Conservation (phyloP, 805 yeast species). For the Blastobotrys terrestris region DNA sequence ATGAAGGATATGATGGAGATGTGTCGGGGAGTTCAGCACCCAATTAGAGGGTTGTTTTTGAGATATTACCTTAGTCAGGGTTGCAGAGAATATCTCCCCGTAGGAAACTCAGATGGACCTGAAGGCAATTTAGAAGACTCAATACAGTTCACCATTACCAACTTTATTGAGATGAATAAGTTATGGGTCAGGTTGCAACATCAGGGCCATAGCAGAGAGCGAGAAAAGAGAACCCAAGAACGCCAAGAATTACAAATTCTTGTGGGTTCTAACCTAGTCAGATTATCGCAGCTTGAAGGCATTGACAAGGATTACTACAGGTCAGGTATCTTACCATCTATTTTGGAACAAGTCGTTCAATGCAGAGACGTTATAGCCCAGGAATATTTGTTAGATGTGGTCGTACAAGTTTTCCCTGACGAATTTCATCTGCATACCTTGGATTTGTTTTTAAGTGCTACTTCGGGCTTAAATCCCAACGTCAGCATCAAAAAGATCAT, state of each 20-base stretch:
- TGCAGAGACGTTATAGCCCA: slow-evolving; percentile 91
- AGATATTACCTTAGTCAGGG: slow-evolving; percentile 85
- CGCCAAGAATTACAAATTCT: slow-evolving; percentile 84
- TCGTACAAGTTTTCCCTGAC: slow-evolving; percentile 92
- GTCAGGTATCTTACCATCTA: slow-evolving; percentile 60
- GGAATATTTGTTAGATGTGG: slow-evolving; percentile 82
- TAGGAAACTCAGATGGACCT: slow-evolving; percentile 24
- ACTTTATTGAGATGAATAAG: slow-evolving; percentile 96
- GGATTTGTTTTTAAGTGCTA: slow-evolving; percentile 56
- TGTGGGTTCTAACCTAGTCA: slow-evolving; percentile 87
- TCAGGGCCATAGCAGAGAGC: slow-evolving; percentile 85
- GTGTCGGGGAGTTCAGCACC: slow-evolving; percentile 96
- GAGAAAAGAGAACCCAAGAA: slow-evolving; percentile 66
- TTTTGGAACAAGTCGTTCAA: slow-evolving; percentile 85
- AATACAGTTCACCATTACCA: slow-evolving; percentile 71
- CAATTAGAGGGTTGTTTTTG: slow-evolving; percentile 83
- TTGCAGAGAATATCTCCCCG: slow-evolving; percentile 60
- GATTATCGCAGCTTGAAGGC: slow-evolving; percentile 74
- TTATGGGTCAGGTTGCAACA: slow-evolving; percentile 96
- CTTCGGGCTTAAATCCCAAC: slow-evolving; percentile 60
- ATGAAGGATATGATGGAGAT: slow-evolving; percentile 96
- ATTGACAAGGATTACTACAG: slow-evolving; percentile 46
- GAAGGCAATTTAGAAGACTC: slow-evolving; percentile 51
- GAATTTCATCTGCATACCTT: slow-evolving; percentile 78
- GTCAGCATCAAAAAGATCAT: slow-evolving; percentile 65